Evolutionary conservation across 331 rosid species (phyloP).

Genomic region (Rosa hybrid): DNA sequence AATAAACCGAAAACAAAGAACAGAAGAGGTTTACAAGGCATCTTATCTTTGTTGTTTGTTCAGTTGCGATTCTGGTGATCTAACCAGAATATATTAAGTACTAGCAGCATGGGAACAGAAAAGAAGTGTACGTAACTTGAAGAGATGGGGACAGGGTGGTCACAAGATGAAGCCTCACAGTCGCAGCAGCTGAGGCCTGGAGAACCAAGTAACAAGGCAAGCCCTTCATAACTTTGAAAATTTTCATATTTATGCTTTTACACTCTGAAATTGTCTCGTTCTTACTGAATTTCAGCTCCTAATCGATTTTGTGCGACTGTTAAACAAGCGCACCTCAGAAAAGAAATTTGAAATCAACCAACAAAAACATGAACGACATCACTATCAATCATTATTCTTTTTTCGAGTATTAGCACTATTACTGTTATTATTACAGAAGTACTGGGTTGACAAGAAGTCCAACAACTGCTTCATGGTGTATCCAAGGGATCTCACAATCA

Average conservation of each 20-base stretch:
- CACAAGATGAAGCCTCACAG: constrained; percentile 29
- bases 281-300: background rate
- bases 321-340: background rate
- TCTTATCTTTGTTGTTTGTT: background rate
- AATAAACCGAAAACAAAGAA: background rate
- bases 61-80: no score
- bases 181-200: background rate
- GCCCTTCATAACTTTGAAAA: background rate
- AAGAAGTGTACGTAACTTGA: background rate
- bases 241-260: background rate
- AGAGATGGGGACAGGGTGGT: constrained; percentile 35
- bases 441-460: constrained; percentile 56
- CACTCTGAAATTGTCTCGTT: background rate
- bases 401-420: background rate
- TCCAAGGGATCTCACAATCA: constrained; percentile 63
- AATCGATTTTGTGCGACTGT: background rate
- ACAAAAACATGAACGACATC: background rate
- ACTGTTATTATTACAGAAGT: constrained; percentile 43
- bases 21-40: background rate
- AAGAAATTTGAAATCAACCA: background rate
- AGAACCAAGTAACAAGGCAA: constrained; percentile 38
- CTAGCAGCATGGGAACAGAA: background rate
- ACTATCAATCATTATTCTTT: background rate
- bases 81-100: no score
- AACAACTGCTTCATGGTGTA: constrained; percentile 62